Base-by-base conservation (phyloP, 2,329 filamentous ascomycete species). In the Trichocomaceae sp. region DNA sequence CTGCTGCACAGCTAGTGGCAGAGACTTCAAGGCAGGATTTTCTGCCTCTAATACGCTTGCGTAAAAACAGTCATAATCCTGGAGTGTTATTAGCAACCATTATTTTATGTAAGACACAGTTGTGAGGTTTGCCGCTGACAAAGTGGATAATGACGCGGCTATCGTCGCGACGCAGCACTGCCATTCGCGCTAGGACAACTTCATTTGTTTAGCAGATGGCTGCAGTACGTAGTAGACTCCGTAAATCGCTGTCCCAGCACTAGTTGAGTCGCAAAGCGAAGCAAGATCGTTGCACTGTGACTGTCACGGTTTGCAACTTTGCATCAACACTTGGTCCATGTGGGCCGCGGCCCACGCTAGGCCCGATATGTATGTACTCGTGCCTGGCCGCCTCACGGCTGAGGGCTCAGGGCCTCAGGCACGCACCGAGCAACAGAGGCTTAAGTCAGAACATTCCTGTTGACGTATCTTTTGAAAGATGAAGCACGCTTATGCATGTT, bases 41-140 rank as follows among this genome's bases (percentile, higher is more conserved):
- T 87, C 86, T 60, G 86, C 85, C 72, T 96, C 90, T 62, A 93
- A 86, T 8, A 93, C 90, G 49, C 90, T 89, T 20, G 91, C 91
- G 70, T 97, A 97, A 77, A 97, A 97, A 75, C 89, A 95, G 75
- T 77, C 75, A 64, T 77, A 77, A 61, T 77, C 75, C 73, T 75
- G 52, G 19, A 23, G 45, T 9, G 15, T 23, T n/a, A 53, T 54
- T 23, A 23, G 50, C 19, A n/a, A 31, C 45, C 8, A 10, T 4
- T 19, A 8, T 23, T 29, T 5, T 26, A 26, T 3, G 23, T 26
- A 26, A 4, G 7, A 8, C 12, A 33, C 39, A 23, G 12, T 35
- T 31, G 10, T 33, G 39, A 22, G 13, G n/a, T 29, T 17, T 44
- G 45, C 20, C 44, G 52, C 81, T 68, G 75, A 92, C 88, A 74